These are phyloP conservation scores for Amoeboaphelidium protococcarum DNA, from an alignment of 371 early-diverging fungal species.

Conservation along the genomic window DNA sequence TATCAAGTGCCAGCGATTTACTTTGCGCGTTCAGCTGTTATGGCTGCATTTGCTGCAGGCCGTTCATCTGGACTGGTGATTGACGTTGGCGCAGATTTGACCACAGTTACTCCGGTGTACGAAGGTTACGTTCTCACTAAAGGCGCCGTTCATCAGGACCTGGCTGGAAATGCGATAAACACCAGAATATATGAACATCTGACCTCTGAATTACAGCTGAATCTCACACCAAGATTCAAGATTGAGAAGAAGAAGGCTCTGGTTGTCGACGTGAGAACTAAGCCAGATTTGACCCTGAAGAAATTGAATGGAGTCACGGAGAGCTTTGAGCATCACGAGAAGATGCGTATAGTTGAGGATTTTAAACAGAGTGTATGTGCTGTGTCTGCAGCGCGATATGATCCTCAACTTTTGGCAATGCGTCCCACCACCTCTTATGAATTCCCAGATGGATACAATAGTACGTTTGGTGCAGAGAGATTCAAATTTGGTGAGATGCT, in stretches of 20 bases:
- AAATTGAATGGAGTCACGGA: background rate
- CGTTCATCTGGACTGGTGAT: slow-evolving; percentile 62
- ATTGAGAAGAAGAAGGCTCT: background rate
- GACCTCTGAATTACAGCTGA: background rate
- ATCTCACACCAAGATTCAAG: background rate
- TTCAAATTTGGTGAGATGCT: slow-evolving; percentile 61
- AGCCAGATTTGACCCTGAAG: background rate
- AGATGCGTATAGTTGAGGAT: slow-evolving; percentile 33
- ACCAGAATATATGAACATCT: too few relatives aligned
- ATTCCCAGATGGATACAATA: slow-evolving; percentile 80
- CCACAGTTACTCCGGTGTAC: slow-evolving; percentile 72
- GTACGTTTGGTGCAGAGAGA: slow-evolving; percentile 46
- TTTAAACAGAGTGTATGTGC: slow-evolving; percentile 79
- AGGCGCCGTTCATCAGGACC: slow-evolving; percentile 14
- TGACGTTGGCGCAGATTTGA: slow-evolving; percentile 60
- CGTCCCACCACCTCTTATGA: slow-evolving; percentile 33
- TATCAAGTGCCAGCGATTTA: slow-evolving; percentile 73
- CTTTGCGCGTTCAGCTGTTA: slow-evolving; percentile 59
- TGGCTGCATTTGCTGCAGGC: slow-evolving; percentile 78
- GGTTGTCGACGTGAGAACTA: background rate
- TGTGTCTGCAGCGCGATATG: slow-evolving; percentile 37
- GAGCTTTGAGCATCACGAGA: background rate
- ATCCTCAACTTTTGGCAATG: slow-evolving; percentile 26
- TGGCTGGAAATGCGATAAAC: background rate
- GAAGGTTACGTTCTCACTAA: slow-evolving; percentile 85